phyloP scores from a whole-genome alignment of 305 asterid genomes.

The Fraxinus dipetala region DNA sequence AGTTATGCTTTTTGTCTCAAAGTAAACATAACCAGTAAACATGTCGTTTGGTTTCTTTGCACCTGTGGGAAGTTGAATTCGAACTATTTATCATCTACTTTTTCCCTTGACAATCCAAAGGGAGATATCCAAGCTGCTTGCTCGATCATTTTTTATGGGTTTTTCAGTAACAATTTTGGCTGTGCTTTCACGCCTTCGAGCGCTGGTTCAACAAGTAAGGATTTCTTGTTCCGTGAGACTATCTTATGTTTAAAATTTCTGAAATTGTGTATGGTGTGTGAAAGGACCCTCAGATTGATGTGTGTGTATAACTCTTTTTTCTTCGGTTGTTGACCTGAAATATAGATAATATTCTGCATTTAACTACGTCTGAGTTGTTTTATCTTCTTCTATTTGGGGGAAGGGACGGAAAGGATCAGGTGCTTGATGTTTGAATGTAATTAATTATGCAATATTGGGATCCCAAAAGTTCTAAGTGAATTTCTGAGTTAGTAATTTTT shows the following conservation, averaged over 20 bases:
- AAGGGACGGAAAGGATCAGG: neutral
- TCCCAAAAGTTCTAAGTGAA: neutral
- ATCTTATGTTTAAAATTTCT: neutral
- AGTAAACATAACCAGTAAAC: neutral
- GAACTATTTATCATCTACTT: neutral
- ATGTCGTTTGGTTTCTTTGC: neutral
- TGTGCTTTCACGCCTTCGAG: slow-evolving; percentile 80
- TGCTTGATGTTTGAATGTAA: neutral
- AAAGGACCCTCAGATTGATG: neutral
- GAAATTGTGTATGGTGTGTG: neutral
- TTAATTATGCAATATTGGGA: neutral
- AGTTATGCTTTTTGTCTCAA: neutral
- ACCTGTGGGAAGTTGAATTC: neutral
- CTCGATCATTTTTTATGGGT: slow-evolving; percentile 83
- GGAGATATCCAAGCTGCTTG: slow-evolving; percentile 79
- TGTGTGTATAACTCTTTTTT: neutral
- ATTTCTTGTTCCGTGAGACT: neutral
- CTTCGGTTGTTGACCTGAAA: neutral
- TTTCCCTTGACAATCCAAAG: slow-evolving; percentile 48
- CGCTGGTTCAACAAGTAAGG: slow-evolving; percentile 85
- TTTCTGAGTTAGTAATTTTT: neutral
- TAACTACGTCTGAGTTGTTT: neutral
- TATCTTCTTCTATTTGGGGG: neutral
- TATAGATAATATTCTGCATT: neutral
- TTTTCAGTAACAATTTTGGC: slow-evolving; percentile 71